Percentiles rank a stretch among this genome's conserved stretches.
Conservation (phyloP, 2,329 filamentous ascomycete genomes). For the Lecanicillium sp. region DNA sequence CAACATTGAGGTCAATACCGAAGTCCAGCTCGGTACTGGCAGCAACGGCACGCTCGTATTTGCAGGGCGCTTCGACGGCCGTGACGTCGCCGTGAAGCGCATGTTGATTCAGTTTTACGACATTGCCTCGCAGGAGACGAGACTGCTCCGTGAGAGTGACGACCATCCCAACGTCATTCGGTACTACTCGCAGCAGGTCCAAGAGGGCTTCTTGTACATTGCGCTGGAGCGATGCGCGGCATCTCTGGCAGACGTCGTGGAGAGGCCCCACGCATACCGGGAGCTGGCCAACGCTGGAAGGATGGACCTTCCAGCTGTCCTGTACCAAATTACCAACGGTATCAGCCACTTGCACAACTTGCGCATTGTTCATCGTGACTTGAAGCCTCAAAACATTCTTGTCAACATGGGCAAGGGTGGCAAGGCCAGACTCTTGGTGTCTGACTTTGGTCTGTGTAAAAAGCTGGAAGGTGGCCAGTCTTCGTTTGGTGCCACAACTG, state of each 20-base stretch:
- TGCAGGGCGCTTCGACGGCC: constrained; percentile 87
- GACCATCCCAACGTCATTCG: constrained; percentile 95
- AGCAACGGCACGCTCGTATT: constrained; percentile 98
- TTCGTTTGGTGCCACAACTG: constrained; percentile 89
- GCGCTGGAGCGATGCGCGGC: constrained; percentile 91
- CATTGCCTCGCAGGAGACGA: constrained; percentile 90
- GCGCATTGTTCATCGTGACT: constrained; percentile 91
- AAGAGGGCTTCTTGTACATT: constrained; percentile 89
- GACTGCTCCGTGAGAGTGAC: constrained; percentile 83
- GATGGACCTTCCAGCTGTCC: constrained; percentile 67
- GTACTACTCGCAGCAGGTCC: constrained; percentile 88
- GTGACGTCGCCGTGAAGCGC: constrained; percentile 90
- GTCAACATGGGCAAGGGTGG: constrained; percentile 67
- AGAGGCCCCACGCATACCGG: constrained; percentile 62
- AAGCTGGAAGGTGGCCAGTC: constrained; percentile 92
- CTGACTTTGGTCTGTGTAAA: constrained; percentile 96
- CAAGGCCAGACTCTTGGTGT: constrained; percentile 81
- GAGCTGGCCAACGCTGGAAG: constrained; percentile 67
- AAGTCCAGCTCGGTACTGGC: constrained; percentile 64
- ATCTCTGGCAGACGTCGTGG: constrained; percentile 85
- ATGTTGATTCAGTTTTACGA: constrained; percentile 97
- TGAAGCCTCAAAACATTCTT: constrained; percentile 96
- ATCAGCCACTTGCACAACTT: constrained; percentile 84
- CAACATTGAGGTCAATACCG: constrained; percentile 57
- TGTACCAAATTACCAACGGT: constrained; percentile 86